Conservation (phyloP, 116 monocot genomes). For the Posidonia oceanica region DNA sequence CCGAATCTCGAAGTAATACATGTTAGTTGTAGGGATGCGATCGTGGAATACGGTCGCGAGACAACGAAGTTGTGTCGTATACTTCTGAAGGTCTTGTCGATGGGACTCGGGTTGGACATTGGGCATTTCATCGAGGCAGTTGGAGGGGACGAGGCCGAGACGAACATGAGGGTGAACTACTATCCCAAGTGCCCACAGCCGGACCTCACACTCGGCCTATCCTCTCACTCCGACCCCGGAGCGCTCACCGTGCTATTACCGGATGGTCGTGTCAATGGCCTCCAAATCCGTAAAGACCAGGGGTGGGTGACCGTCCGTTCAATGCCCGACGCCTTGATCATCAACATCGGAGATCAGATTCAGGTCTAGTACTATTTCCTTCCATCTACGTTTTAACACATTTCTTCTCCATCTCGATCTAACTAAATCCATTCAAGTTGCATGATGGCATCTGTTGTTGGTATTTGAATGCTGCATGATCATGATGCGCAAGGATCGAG, state of each 20-base stretch:
- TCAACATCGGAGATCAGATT: constrained; percentile 57
- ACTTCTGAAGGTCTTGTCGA: constrained; percentile 28
- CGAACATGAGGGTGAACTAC: constrained; percentile 27
- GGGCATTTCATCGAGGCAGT: constrained; percentile 15
- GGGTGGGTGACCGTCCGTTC: constrained; percentile 39
- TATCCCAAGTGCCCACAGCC: constrained; percentile 72
- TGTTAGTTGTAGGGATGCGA: constrained; percentile 28
- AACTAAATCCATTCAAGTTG: neutral
- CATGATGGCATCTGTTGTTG: neutral
- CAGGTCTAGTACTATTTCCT: constrained; percentile 18
- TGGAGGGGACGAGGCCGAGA: constrained; percentile 18
- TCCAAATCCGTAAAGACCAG: constrained; percentile 32
- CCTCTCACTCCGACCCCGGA: constrained; percentile 53
- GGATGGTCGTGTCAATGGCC: constrained; percentile 36
- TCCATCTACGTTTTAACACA: too few species aligned
- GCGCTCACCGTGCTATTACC: constrained; percentile 36
- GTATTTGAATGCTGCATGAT: too few species aligned
- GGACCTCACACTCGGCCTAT: constrained; percentile 49
- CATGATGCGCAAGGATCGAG: too few species aligned
- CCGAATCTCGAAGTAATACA: too few species aligned
- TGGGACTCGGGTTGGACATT: constrained; percentile 37
- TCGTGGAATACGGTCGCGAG: constrained; percentile 42
- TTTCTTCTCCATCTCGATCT: neutral
- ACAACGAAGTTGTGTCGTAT: constrained; percentile 20
- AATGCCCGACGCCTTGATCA: constrained; percentile 21